Evolutionary conservation across 495 filamentous ascomycete species (phyloP).

Genomic region (Lasiosphaeris hirsuta): DNA sequence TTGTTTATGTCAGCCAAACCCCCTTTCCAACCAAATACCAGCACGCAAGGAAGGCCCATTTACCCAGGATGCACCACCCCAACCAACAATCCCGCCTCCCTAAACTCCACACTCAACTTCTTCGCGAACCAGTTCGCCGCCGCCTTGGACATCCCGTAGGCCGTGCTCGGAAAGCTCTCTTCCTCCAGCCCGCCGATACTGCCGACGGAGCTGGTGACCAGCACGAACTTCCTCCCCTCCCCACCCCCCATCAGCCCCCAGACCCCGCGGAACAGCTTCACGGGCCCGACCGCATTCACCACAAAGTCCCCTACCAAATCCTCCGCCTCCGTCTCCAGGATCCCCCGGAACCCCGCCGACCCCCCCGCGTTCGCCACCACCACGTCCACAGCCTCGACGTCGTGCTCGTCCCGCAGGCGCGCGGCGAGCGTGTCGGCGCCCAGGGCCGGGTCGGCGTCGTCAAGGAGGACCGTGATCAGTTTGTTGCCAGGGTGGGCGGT

Average conservation of each 20-base stretch:
- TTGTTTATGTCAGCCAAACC: neutral
- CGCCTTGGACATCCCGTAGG: conserved; percentile 31
- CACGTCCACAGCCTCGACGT: conserved; percentile 43
- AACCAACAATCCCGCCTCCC: conserved; percentile 20
- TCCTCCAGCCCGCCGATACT: conserved; percentile 29
- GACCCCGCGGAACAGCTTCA: conserved; percentile 28
- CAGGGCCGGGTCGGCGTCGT: conserved; percentile 28
- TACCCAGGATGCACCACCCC: conserved; percentile 33
- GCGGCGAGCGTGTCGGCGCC: conserved; percentile 25
- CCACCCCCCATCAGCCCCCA: conserved; percentile 25
- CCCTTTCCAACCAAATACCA: neutral
- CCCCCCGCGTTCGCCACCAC: conserved; percentile 52
- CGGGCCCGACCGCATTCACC: conserved; percentile 31
- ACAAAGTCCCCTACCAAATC: conserved; percentile 24
- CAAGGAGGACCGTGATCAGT: conserved; percentile 34
- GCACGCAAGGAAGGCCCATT: conserved; percentile 5
- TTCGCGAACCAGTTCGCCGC: conserved; percentile 26
- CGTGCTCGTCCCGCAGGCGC: conserved; percentile 17
- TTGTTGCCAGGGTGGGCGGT: conserved; percentile 31
- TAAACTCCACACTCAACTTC: conserved; percentile 24
- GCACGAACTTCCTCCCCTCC: conserved; percentile 26
- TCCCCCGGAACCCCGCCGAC: conserved; percentile 16
- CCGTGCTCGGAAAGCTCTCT: conserved; percentile 20
- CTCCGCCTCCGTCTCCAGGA: conserved; percentile 12
- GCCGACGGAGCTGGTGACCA: conserved; percentile 31